These are phyloP conservation scores for Pseudogymnoascus destructans DNA, from an alignment of 2,329 filamentous ascomycete genomes.

Conservation along the genomic window DNA sequence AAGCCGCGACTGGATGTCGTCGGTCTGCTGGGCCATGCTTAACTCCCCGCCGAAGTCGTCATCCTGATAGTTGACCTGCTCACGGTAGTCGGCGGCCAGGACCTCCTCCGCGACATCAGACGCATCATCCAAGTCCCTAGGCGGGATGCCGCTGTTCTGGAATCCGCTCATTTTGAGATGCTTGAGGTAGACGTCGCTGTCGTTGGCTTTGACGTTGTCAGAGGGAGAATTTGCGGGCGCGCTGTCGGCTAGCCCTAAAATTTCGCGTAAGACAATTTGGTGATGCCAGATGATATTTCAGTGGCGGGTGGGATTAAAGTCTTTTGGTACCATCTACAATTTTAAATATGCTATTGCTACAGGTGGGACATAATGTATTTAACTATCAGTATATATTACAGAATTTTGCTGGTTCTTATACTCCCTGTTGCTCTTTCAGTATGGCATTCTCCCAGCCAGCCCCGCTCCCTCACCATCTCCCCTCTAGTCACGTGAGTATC, in stretches of 20 bases:
- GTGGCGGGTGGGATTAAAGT: neutral
- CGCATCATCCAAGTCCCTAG: conserved; percentile 58
- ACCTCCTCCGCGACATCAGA: conserved; percentile 95
- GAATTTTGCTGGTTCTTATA: neutral
- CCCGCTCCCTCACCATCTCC: neutral
- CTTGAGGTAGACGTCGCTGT: conserved; percentile 9
- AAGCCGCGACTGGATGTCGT: conserved; percentile 88
- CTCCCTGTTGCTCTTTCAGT: neutral
- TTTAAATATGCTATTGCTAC: neutral
- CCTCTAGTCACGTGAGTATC: neutral
- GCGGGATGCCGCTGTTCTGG: conserved; percentile 46
- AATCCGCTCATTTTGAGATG: conserved; percentile 41
- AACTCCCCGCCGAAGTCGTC: conserved; percentile 65
- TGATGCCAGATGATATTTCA: conserved; percentile 2
- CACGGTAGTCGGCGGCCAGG: conserved; percentile 87
- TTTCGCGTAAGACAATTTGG: conserved; percentile 8
- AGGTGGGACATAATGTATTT: neutral
- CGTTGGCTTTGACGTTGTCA: conserved; percentile 8
- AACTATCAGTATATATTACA: neutral
- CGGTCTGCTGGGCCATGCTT: conserved; percentile 59
- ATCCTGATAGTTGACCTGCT: conserved; percentile 91
- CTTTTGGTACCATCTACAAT: neutral
- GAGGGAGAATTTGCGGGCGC: conserved; percentile 8
- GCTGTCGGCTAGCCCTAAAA: conserved; percentile 8
- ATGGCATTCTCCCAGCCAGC: conserved; percentile 1